These are phyloP conservation scores for Suillus subluteus DNA, from an alignment of 768 basidiomycete genomes.

Conservation along the genomic window DNA sequence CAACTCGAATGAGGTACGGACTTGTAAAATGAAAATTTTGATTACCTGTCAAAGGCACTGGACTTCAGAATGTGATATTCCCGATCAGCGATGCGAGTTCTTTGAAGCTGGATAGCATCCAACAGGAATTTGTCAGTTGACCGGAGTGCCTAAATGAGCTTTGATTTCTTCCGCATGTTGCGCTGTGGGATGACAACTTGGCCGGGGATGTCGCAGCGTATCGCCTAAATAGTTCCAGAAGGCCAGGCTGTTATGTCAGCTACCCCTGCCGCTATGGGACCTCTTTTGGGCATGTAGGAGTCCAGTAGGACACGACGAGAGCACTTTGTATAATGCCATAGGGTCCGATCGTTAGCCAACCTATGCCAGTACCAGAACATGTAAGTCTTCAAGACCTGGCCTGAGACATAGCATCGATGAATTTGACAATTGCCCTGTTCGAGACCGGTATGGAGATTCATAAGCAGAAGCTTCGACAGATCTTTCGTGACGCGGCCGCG, in stretches of 20 bases:
- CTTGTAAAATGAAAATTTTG: no score
- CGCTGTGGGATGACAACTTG: neutral
- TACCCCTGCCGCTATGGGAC: neutral
- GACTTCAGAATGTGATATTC: no score
- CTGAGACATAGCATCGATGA: neutral
- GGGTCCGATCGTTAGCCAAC: neutral
- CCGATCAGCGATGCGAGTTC: no score
- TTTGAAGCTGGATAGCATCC: no score
- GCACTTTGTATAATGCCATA: neutral
- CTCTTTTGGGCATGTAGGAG: neutral
- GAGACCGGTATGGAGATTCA: neutral
- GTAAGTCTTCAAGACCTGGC: neutral
- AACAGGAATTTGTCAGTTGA: no score
- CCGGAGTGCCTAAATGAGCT: no score
- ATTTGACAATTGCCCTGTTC: neutral
- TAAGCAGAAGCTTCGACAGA: neutral
- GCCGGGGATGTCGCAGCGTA: no score
- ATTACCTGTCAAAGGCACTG: no score
- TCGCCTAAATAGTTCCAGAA: neutral
- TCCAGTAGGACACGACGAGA: neutral
- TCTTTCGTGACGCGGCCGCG: neutral
- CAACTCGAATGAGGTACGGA: no score
- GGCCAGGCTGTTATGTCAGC: no score
- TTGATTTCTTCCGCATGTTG: neutral
- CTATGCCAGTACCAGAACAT: neutral